A percentile compares a stretch with the other conserved stretches of the same genome.
Evolutionary conservation across 768 basidiomycete species (phyloP).

Genomic region (Psilocybe cubensis): DNA sequence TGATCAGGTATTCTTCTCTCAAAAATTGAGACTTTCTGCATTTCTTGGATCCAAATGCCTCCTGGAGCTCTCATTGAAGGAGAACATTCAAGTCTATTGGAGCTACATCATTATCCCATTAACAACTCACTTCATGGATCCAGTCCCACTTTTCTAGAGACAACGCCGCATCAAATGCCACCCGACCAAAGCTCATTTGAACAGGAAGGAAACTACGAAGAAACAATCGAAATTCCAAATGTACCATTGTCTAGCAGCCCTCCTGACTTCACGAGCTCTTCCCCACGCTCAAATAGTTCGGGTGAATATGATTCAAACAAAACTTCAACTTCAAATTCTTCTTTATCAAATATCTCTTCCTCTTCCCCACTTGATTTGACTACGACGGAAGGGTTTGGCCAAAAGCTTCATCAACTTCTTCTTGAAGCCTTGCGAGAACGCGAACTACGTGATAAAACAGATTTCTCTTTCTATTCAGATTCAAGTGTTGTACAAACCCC

Average conservation of each 20-base stretch:
- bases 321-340: slow-evolving; percentile 9
- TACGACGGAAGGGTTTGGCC: slow-evolving; percentile 12
- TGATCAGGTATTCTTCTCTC: no score
- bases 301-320: slow-evolving; percentile 7
- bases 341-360: neutral
- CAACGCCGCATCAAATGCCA: neutral
- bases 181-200: neutral
- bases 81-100: no score
- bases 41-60: no score
- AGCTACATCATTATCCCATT: no score
- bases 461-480: neutral
- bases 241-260: slow-evolving; percentile 25
- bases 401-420: slow-evolving; percentile 18
- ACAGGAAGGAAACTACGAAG: neutral
- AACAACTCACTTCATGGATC: no score
- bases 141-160: no score
- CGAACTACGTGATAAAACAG: neutral
- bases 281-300: slow-evolving; percentile 17
- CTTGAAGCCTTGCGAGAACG: slow-evolving; percentile 18
- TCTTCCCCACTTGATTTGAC: neutral
- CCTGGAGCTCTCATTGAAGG: no score
- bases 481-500: neutral
- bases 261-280: slow-evolving; percentile 20
- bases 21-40: no score
- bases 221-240: neutral